These are phyloP conservation scores for Rhodosporidiobolus sp. DNA, from an alignment of 768 basidiomycete species.

Conservation along the genomic window DNA sequence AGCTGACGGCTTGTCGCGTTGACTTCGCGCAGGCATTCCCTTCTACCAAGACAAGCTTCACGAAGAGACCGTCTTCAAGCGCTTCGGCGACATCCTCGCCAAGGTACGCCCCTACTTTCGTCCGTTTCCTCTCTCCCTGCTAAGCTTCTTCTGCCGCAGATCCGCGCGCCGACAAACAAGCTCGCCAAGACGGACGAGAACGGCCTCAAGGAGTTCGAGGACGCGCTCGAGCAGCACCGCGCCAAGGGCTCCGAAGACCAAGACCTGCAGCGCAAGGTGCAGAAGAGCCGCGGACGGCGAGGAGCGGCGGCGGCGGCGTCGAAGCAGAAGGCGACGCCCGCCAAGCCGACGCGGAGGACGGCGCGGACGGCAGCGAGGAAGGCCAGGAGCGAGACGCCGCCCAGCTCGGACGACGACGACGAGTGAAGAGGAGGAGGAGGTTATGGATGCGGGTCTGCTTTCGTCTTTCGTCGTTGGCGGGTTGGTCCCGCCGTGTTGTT, in stretches of 20 bases:
- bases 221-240: constrained; percentile 74
- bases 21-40: constrained; percentile 57
- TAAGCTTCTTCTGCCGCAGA: neutral
- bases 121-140: neutral
- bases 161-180: constrained; percentile 73
- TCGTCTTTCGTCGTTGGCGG: too few species aligned
- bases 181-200: constrained; percentile 80
- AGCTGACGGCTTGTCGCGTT: too few species aligned
- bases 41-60: constrained; percentile 96
- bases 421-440: too few species aligned
- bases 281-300: constrained; percentile 23
- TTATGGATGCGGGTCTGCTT: too few species aligned
- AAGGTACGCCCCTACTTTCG: constrained; percentile 60
- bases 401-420: neutral
- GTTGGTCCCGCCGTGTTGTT: too few species aligned
- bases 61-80: constrained; percentile 71
- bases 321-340: neutral
- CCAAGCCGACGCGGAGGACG: neutral
- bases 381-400: constrained; percentile 18
- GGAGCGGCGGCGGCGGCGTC: neutral
- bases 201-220: constrained; percentile 92
- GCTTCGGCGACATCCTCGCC: constrained; percentile 83
- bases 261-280: constrained; percentile 50
- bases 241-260: constrained; percentile 87
- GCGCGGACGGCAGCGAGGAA: neutral